phyloP scores from a whole-genome alignment of 441 rosid genomes.

The Populus hybrid region DNA sequence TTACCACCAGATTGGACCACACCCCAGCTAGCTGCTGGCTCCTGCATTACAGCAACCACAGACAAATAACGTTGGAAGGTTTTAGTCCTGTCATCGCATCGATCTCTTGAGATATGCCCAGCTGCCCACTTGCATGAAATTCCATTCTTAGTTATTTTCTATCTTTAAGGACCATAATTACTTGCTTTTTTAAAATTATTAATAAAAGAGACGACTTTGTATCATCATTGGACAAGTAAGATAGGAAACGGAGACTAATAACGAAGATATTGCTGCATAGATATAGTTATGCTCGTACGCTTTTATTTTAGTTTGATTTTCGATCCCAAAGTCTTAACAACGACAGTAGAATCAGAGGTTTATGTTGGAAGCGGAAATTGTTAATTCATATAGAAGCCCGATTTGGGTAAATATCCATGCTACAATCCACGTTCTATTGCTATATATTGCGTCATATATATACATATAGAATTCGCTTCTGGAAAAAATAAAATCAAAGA shows the following conservation, averaged over 20 bases:
- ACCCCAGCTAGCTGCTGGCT: not conserved
- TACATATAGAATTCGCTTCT: too few relatives aligned
- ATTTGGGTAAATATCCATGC: too few relatives aligned
- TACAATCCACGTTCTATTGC: too few relatives aligned
- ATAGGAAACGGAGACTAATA: too few relatives aligned
- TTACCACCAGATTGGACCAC: not conserved
- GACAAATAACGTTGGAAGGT: not conserved
- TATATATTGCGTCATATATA: too few relatives aligned
- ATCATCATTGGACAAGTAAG: not conserved
- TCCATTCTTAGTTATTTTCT: too few relatives aligned
- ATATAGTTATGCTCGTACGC: not conserved
- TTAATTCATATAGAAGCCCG: too few relatives aligned
- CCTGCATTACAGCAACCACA: not conserved
- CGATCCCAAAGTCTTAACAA: not conserved
- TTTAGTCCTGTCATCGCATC: not conserved
- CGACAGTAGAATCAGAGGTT: not conserved
- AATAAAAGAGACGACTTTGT: not conserved
- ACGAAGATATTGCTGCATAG: too few relatives aligned
- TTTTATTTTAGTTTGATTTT: not conserved
- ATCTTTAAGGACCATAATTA: too few relatives aligned
- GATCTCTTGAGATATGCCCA: not conserved
- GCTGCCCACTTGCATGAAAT: not conserved
- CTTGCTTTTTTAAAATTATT: too few relatives aligned
- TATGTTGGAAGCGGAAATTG: not conserved
- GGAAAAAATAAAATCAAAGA: too few relatives aligned